Conservation (phyloP, 306 rosid genomes). For the Quercus variabilis region DNA sequence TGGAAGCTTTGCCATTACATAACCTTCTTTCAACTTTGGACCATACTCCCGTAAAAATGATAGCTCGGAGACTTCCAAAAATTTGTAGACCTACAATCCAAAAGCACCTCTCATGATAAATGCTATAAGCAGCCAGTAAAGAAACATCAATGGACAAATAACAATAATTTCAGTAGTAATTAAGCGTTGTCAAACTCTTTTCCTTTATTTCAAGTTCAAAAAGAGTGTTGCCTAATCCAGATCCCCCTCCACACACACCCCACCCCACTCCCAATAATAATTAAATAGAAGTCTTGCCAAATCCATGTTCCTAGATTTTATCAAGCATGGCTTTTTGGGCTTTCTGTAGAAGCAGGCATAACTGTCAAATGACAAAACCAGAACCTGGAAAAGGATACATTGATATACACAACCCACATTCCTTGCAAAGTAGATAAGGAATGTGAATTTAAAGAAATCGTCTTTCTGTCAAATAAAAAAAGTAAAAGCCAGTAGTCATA, state of each 20-base stretch:
- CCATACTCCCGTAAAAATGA: slow-evolving; percentile 48
- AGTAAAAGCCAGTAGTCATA: background rate
- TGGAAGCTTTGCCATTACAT: slow-evolving; percentile 45
- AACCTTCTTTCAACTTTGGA: slow-evolving; percentile 54
- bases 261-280: background rate
- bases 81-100: slow-evolving; percentile 42
- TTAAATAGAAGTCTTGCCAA: background rate
- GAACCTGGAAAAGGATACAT: background rate
- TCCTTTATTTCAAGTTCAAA: background rate
- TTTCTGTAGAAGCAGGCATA: background rate
- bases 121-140: background rate
- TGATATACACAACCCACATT: background rate
- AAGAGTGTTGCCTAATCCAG: background rate
- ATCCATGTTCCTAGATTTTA: background rate
- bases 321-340: slow-evolving; percentile 2
- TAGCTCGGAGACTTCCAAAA: slow-evolving; percentile 53
- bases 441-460: background rate
- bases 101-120: background rate
- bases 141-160: background rate
- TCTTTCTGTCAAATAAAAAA: background rate
- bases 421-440: background rate
- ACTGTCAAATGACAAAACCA: background rate
- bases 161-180: background rate
- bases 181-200: background rate
- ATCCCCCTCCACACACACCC: background rate